Evolutionary conservation across 2,329 filamentous ascomycete species (phyloP), one percentile per base, ranked within the genome.

Genomic region (Lasiodiplodia citricola): DNA sequence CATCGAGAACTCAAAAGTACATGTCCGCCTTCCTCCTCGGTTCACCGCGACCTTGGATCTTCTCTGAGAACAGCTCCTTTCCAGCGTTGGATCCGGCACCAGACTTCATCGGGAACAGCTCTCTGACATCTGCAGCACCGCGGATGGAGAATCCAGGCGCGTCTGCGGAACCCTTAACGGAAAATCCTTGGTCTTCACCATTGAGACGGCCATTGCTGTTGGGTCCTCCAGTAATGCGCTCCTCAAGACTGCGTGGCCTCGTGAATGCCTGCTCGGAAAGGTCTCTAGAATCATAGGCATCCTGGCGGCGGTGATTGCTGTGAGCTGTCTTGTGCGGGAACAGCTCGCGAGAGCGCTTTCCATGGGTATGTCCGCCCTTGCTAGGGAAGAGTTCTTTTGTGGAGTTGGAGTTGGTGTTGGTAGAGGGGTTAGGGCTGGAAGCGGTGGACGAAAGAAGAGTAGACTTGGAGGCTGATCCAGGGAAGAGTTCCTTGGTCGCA

Each of bases 401-500:
- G 37, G 41, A 37, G 41, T 60, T 62, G 31, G 70, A 16, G 44
- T 21, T 23, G 31, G 18, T 47, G 41, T n/a, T 10, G 18, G 67
- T 55, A 38, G 67, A 66, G 31, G 63, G 71, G 18, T 37, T 52
- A n/a, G 47, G 62, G 66, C 57, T 65, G 37, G 55, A 57, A 23
- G 70, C 37, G 54, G 51, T 28, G n/a, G 68, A 60, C 18, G 67
- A 66, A 38, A 68, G 70, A 14, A 65, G 38, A 21, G 58, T 41
- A 14, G 63, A 68, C 52, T 13, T 68, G 23, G 25, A 57, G 68
- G 55, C 70, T 73, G 76, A 62, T 73, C 69, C 5, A 76, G 75
- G 88, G 72, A 91, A 88, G 1, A 91, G 83, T 70, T 91, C 89
- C 70, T 85, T 87, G 72, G 81, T 80, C 62, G 83, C 76, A 70